A percentile compares a stretch with the other conserved stretches of the same genome.
Evolutionary conservation across 495 filamentous ascomycete species (phyloP).

Genomic region (Opeltia flavorubescens): DNA sequence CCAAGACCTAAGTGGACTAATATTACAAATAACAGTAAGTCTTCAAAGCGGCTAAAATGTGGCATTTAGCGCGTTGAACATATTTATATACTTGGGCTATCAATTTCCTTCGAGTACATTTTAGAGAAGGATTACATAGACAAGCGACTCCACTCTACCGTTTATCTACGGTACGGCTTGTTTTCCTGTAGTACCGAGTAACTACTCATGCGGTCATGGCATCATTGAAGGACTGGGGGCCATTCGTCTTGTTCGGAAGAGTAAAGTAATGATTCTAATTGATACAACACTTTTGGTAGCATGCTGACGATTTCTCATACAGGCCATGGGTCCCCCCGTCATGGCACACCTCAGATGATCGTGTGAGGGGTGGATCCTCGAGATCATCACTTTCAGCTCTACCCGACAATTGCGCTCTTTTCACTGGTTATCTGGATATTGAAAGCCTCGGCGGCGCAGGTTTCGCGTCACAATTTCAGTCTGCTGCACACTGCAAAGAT

Average conservation of each 20-base stretch:
- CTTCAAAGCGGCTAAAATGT: too few relatives aligned
- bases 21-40: too few relatives aligned
- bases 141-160: too few relatives aligned
- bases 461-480: conserved; percentile 64
- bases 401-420: conserved; percentile 24
- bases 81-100: too few relatives aligned
- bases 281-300: neutral
- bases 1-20: too few relatives aligned
- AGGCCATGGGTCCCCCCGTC: conserved; percentile 45
- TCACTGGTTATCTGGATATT: conserved; percentile 59
- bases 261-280: neutral
- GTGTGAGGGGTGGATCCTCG: conserved; percentile 57
- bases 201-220: too few relatives aligned
- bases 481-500: conserved; percentile 20
- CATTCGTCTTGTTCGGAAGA: neutral
- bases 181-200: too few relatives aligned
- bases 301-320: neutral
- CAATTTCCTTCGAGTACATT: too few relatives aligned
- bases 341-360: conserved; percentile 59
- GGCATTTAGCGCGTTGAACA: too few relatives aligned
- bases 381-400: conserved; percentile 34
- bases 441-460: conserved; percentile 66
- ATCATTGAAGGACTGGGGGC: too few relatives aligned
- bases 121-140: too few relatives aligned
- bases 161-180: too few relatives aligned